Percentiles rank a stretch among this genome's conserved stretches.
phyloP scores from a whole-genome alignment of 169 alveolate genomes.

The Blepharisma undulans region DNA sequence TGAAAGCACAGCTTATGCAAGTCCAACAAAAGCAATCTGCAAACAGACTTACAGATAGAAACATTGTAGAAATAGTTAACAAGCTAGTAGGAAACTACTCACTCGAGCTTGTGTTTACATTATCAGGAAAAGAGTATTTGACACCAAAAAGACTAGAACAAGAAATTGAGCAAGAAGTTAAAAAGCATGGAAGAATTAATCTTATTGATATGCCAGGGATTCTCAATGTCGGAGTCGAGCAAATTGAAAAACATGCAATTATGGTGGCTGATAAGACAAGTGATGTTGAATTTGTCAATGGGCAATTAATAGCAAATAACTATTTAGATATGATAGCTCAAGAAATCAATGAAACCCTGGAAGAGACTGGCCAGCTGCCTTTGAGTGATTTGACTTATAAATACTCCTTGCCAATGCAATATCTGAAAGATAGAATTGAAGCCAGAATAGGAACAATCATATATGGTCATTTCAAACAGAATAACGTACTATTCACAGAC shows the following conservation, averaged over 20 bases:
- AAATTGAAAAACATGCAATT: background rate
- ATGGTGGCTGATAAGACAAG: background rate
- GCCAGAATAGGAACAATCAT: background rate
- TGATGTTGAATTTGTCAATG: background rate
- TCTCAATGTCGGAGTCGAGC: constrained; percentile 19
- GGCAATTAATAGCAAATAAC: background rate
- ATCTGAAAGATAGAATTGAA: background rate
- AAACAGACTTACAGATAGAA: constrained; percentile 30
- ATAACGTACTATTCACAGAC: background rate
- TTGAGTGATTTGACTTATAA: constrained; percentile 16
- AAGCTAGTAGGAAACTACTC: constrained; percentile 25
- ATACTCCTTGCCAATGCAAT: constrained; percentile 26
- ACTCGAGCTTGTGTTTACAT: background rate
- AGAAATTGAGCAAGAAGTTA: constrained; percentile 34
- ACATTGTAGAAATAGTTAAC: constrained; percentile 35
- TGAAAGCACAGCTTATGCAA: constrained; percentile 5
- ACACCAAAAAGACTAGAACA: constrained; percentile 18
- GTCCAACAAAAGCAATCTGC: background rate
- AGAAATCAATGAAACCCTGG: constrained; percentile 29
- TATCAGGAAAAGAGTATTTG: constrained; percentile 38
- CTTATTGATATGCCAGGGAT: constrained; percentile 16
- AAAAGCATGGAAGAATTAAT: constrained; percentile 6
- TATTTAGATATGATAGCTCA: background rate
- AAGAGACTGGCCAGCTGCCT: constrained; percentile 18
- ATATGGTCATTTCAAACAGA: background rate